A percentile compares a stretch with the other conserved stretches of the same genome.
Evolutionary conservation across 257 asterid genomes (phyloP).

Genomic region (Solanum commersonii): DNA sequence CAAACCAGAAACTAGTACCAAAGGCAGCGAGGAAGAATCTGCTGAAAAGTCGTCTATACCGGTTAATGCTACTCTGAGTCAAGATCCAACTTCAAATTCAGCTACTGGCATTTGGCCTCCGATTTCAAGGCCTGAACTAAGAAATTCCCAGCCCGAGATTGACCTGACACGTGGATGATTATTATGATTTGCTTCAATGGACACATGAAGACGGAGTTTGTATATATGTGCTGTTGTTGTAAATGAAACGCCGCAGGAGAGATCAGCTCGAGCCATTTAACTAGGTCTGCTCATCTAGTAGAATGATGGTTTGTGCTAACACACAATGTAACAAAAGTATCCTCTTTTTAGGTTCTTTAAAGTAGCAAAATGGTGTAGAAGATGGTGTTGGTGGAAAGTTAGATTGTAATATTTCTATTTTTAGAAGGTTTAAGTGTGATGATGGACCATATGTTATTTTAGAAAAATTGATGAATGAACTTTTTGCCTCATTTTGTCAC

Average conservation of each 20-base stretch:
- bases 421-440: constrained; percentile 6
- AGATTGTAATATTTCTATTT: constrained; percentile 8
- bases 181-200: constrained; percentile 21
- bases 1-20: constrained; percentile 25
- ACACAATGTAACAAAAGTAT: constrained; percentile 28
- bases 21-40: constrained; percentile 22
- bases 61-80: constrained; percentile 19
- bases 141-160: constrained; percentile 54
- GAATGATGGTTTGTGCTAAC: constrained; percentile 42
- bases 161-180: constrained; percentile 82
- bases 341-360: constrained; percentile 15
- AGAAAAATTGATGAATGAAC: constrained; percentile 24
- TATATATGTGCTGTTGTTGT: constrained; percentile 62
- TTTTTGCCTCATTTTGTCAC: neutral
- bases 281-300: neutral
- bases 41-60: constrained; percentile 35
- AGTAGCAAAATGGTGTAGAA: constrained; percentile 16
- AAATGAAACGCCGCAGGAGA: constrained; percentile 34
- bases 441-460: constrained; percentile 8
- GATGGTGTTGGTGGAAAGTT: neutral
- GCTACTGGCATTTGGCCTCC: constrained; percentile 55
- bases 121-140: constrained; percentile 30
- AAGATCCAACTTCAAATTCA: constrained; percentile 25
- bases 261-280: constrained; percentile 3
- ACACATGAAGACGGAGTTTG: constrained; percentile 31